A percentile compares a stretch with the other conserved stretches of the same genome.
phyloP scores from a whole-genome alignment of 306 rosid genomes.

The Acacia acuminata region DNA sequence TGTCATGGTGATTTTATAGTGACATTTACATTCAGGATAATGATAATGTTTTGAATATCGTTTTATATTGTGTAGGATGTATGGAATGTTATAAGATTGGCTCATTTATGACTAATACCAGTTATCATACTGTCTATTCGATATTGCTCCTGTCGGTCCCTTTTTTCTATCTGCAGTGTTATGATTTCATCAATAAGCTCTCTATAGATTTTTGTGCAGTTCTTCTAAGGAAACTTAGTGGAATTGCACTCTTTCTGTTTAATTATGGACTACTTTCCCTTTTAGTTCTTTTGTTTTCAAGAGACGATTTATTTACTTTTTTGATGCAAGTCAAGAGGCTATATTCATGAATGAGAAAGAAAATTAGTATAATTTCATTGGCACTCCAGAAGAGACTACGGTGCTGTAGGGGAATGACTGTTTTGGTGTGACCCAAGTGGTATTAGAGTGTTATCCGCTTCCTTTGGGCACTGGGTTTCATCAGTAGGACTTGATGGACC shows the following conservation, averaged over 20 bases:
- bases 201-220: background rate
- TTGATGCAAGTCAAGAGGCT: background rate
- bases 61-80: background rate
- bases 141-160: background rate
- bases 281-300: background rate
- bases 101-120: background rate
- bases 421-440: too few relatives aligned
- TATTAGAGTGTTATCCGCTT: too few relatives aligned
- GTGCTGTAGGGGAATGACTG: background rate
- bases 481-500: too few relatives aligned
- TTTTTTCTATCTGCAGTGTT: background rate
- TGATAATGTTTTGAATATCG: background rate
- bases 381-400: background rate
- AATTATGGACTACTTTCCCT: background rate
- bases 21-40: constrained; percentile 4
- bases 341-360: background rate
- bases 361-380: background rate
- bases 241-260: background rate
- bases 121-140: background rate
- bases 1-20: background rate
- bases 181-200: background rate
- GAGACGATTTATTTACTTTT: background rate
- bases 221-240: background rate
- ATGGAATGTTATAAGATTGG: background rate
- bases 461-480: too few relatives aligned